These are phyloP conservation scores for Collybiopsis confluens DNA, from an alignment of 768 basidiomycete genomes.

Conservation along the genomic window DNA sequence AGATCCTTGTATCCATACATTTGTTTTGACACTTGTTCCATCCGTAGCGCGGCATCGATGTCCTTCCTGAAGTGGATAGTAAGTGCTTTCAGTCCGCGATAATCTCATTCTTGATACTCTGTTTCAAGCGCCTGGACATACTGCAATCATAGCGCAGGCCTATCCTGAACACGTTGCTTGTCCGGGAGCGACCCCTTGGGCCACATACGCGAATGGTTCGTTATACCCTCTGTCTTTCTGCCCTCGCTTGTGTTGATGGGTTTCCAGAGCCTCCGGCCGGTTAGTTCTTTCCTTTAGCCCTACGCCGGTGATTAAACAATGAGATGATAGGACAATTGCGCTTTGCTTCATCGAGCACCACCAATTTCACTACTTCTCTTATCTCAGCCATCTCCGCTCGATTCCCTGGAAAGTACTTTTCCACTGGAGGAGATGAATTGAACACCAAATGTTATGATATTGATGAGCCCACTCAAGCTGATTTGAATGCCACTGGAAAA, in stretches of 20 bases:
- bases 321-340: too few species aligned
- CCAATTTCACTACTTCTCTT: conserved; percentile 54
- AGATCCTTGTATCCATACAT: not conserved
- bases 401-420: conserved; percentile 59
- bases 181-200: conserved; percentile 50
- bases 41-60: conserved; percentile 64
- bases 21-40: not conserved
- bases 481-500: conserved; percentile 41
- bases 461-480: conserved; percentile 55
- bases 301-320: too few species aligned
- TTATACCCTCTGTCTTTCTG: not conserved
- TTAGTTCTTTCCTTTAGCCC: too few species aligned
- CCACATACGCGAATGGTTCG: conserved; percentile 43
- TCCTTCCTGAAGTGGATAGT: conserved; percentile 36
- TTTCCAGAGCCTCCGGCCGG: conserved; percentile 70
- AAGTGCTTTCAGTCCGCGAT: too few species aligned
- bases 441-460: conserved; percentile 63
- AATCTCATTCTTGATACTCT: too few species aligned
- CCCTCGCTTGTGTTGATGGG: not conserved
- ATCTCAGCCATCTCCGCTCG: conserved; percentile 47
- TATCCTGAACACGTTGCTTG: conserved; percentile 80
- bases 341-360: conserved; percentile 55
- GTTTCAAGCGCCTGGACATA: conserved; percentile 66
- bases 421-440: conserved; percentile 81
- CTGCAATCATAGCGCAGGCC: conserved; percentile 54